These are phyloP conservation scores for Globisporangium mamillatum DNA, from an alignment of 352 stramenopile genomes.

Conservation along the genomic window DNA sequence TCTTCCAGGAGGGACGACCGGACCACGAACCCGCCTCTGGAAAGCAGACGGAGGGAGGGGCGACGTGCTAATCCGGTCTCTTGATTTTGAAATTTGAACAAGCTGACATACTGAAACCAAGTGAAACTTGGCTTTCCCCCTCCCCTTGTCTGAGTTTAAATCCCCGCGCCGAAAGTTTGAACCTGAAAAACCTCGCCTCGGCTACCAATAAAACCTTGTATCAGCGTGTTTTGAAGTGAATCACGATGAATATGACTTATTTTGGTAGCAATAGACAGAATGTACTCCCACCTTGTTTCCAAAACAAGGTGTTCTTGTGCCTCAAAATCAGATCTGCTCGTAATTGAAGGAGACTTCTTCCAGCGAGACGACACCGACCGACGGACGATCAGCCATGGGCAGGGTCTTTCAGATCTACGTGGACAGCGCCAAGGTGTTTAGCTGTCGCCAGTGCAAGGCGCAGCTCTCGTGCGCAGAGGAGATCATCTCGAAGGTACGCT, in stretches of 20 bases:
- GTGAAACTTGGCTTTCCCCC: constrained; percentile 8
- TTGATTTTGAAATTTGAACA: constrained; percentile 36
- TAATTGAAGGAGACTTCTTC: background rate
- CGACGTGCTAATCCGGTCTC: constrained; percentile 14
- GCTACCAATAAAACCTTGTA: background rate
- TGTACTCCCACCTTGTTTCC: background rate
- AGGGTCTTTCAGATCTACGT: constrained; percentile 90
- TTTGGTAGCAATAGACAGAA: background rate
- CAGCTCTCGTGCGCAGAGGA: constrained; percentile 91
- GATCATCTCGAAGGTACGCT: constrained; percentile 93
- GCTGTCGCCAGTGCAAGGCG: constrained; percentile 88
- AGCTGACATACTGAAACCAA: constrained; percentile 31
- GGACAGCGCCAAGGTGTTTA: constrained; percentile 88
- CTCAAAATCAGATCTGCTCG: constrained; percentile 1
- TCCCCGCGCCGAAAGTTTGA: constrained; percentile 11
- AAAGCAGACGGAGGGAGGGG: constrained; percentile 10
- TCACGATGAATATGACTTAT: background rate
- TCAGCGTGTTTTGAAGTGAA: background rate
- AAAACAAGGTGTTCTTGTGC: background rate
- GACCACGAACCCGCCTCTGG: background rate
- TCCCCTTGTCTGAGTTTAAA: constrained; percentile 13
- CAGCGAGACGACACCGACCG: too few relatives aligned
- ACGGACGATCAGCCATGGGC: constrained; percentile 35
- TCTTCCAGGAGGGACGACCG: constrained; percentile 24
- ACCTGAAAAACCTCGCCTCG: background rate